Conservation (phyloP, 208 protist species). For the Trypanosoma rangeli region DNA sequence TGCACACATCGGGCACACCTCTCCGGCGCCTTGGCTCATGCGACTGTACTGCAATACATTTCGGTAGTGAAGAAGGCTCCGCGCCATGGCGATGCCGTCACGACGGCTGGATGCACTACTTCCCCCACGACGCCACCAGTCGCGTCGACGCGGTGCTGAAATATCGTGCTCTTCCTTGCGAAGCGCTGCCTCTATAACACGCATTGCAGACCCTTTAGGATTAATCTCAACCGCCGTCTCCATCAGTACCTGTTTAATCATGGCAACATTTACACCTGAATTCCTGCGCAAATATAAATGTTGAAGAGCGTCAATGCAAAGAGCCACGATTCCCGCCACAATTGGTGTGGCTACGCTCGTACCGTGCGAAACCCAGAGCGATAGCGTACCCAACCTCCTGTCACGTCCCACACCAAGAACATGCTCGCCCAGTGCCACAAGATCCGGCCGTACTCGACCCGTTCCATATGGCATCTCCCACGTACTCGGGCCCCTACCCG, state of each 20-base stretch:
- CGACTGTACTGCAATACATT: constrained; percentile 47
- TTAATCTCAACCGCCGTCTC: constrained; percentile 26
- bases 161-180: not conserved
- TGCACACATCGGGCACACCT: constrained; percentile 44
- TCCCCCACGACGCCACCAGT: not conserved
- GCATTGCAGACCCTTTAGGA: constrained; percentile 15
- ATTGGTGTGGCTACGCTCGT: constrained; percentile 96
- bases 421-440: constrained; percentile 88
- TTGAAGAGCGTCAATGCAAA: constrained; percentile 68
- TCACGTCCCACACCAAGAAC: constrained; percentile 33
- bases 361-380: constrained; percentile 69
- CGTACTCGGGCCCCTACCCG: constrained; percentile 91
- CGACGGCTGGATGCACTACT: not conserved
- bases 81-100: constrained; percentile 30
- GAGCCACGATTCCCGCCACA: constrained; percentile 91
- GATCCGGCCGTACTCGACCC: constrained; percentile 96
- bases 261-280: constrained; percentile 20
- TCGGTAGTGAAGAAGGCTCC: constrained; percentile 40
- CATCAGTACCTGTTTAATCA: constrained; percentile 35
- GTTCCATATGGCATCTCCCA: constrained; percentile 93
- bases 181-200: constrained; percentile 11
- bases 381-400: constrained; percentile 2
- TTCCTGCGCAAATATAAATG: not conserved
- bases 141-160: not conserved
- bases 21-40: constrained; percentile 55